phyloP scores from a whole-genome alignment of 306 rosid genomes.

The Erythrophleum fordii region DNA sequence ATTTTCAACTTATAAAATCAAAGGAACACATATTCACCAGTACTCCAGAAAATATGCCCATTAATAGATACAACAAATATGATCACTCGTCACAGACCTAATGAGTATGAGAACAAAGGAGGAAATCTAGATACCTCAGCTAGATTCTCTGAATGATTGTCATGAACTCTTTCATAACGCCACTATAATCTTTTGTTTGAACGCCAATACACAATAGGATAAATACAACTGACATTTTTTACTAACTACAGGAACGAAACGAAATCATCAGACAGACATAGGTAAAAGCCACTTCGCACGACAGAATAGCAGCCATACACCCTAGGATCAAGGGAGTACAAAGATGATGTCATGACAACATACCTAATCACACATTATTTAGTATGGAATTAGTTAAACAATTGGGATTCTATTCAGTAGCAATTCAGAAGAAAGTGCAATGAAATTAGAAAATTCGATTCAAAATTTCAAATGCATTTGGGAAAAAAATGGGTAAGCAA shows the following conservation, averaged over 20 bases:
- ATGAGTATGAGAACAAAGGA: too few relatives aligned
- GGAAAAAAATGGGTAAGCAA: background rate
- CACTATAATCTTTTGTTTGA: background rate
- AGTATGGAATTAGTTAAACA: too few relatives aligned
- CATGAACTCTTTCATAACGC: background rate
- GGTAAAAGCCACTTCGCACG: background rate
- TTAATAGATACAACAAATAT: too few relatives aligned
- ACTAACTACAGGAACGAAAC: background rate
- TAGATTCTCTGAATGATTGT: background rate
- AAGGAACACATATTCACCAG: too few relatives aligned
- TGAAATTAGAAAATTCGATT: background rate
- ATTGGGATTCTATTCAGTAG: background rate
- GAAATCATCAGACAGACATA: background rate
- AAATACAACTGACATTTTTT: background rate
- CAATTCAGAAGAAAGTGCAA: too few relatives aligned
- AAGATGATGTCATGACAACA: background rate
- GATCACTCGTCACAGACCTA: too few relatives aligned
- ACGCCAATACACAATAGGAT: background rate
- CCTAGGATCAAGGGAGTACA: background rate
- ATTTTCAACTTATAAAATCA: too few relatives aligned
- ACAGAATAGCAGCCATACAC: background rate
- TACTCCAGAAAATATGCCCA: too few relatives aligned
- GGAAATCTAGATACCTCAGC: too few relatives aligned
- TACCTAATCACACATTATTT: background rate
- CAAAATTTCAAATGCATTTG: background rate